Evolutionary conservation across 768 basidiomycete species (phyloP).

Genomic region (Austroboletus festivus): DNA sequence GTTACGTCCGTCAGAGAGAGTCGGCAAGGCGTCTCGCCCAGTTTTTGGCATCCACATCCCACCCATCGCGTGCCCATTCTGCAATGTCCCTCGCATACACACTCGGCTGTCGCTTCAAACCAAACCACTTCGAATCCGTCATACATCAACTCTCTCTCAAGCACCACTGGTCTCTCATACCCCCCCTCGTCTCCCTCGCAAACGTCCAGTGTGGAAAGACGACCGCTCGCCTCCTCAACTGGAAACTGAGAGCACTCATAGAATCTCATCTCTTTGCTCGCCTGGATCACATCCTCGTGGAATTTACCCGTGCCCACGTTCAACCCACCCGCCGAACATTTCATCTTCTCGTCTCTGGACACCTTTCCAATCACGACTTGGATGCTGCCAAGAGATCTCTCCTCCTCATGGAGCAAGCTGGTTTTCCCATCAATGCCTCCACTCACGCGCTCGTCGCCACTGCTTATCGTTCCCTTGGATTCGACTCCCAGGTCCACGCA

Average conservation of each 20-base stretch:
- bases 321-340: constrained; percentile 60
- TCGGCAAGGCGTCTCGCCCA: constrained; percentile 34
- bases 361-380: constrained; percentile 67
- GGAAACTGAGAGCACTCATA: constrained; percentile 60
- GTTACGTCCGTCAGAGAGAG: constrained; percentile 33
- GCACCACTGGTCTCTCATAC: constrained; percentile 50
- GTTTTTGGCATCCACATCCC: constrained; percentile 30
- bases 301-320: constrained; percentile 47
- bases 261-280: constrained; percentile 49
- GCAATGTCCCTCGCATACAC: constrained; percentile 47
- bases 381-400: constrained; percentile 51
- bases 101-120: constrained; percentile 48
- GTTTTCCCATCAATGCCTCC: constrained; percentile 48
- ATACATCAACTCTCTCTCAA: constrained; percentile 46
- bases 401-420: constrained; percentile 54
- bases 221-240: constrained; percentile 62
- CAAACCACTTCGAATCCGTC: constrained; percentile 57
- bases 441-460: constrained; percentile 61
- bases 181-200: constrained; percentile 47
- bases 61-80: constrained; percentile 41
- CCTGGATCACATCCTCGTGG: constrained; percentile 45
- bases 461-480: constrained; percentile 58
- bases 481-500: constrained; percentile 50
- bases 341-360: constrained; percentile 63
- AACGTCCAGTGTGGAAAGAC: constrained; percentile 46